phyloP scores from a whole-genome alignment of 352 stramenopile genomes.

The Pythium grandisporangium region DNA sequence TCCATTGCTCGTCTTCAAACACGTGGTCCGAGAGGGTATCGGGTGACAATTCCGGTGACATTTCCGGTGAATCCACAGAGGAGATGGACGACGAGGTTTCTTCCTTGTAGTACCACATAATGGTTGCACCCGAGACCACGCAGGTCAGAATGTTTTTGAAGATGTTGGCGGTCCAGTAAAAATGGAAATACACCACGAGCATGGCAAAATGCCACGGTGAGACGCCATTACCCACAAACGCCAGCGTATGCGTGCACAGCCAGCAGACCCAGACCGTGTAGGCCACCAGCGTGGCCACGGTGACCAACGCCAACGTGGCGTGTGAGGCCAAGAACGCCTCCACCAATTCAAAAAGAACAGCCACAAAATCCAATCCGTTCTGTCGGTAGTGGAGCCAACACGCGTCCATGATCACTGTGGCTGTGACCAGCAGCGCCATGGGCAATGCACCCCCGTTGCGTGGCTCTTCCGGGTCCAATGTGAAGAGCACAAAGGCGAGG shows the following conservation, averaged over 20 bases:
- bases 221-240: conserved; percentile 42
- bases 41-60: conserved; percentile 45
- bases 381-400: conserved; percentile 62
- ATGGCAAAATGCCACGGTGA: conserved; percentile 65
- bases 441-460: conserved; percentile 36
- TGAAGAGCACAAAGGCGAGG: conserved; percentile 42
- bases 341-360: conserved; percentile 79
- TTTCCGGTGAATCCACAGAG: too few relatives aligned
- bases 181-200: conserved; percentile 73
- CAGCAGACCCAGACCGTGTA: conserved; percentile 77
- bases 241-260: conserved; percentile 73
- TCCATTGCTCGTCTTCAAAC: conserved; percentile 1
- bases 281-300: conserved; percentile 29
- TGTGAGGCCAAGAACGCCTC: conserved; percentile 50
- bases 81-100: too few relatives aligned
- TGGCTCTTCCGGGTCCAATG: too few relatives aligned
- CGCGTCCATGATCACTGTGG: conserved; percentile 39
- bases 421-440: conserved; percentile 29
- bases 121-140: conserved; percentile 66
- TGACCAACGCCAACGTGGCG: conserved; percentile 45
- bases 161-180: conserved; percentile 85
- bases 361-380: conserved; percentile 69
- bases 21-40: conserved; percentile 25
- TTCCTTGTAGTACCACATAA: conserved; percentile 83
- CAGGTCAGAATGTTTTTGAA: conserved; percentile 81